Evolutionary conservation across 2,329 filamentous ascomycete genomes (phyloP).

Genomic region (Claviceps pazoutovae): DNA sequence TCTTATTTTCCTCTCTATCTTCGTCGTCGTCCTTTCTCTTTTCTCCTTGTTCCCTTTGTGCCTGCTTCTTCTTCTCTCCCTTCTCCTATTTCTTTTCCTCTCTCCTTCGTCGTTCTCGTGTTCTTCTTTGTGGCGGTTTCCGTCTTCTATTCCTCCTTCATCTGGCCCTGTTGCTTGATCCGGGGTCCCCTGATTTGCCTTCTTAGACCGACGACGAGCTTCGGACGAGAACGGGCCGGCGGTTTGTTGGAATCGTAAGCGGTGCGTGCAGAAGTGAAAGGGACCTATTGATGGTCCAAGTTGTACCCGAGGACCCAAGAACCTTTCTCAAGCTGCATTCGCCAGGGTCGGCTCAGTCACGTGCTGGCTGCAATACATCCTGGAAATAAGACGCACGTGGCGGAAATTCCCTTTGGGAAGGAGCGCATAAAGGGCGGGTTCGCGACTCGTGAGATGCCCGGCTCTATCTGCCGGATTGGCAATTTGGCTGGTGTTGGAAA

Average conservation of each 20-base stretch:
- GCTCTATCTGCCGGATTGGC: too few relatives aligned
- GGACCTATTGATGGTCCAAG: not conserved
- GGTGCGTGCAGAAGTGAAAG: not conserved
- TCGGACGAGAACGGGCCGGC: not conserved
- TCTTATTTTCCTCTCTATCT: not conserved
- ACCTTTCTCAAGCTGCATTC: not conserved
- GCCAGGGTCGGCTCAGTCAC: constrained; percentile 1
- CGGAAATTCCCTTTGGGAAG: not conserved
- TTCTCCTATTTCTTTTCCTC: not conserved
- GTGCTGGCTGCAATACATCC: not conserved
- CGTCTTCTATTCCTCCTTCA: not conserved
- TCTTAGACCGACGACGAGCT: not conserved
- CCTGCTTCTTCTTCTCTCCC: too few relatives aligned
- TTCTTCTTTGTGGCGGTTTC: not conserved
- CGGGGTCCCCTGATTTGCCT: not conserved
- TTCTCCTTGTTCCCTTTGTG: too few relatives aligned
- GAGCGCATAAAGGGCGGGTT: too few relatives aligned
- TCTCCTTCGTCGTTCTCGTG: not conserved
- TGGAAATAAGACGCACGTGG: not conserved
- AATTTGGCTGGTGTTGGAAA: too few relatives aligned
- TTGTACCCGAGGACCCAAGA: not conserved
- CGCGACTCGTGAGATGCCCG: too few relatives aligned
- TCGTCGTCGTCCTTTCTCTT: not conserved
- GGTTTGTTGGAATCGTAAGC: not conserved
- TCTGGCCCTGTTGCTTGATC: not conserved